Evolutionary conservation across 2,329 filamentous ascomycete species (phyloP), one percentile per base, ranked within the genome.

Genomic region (Fusarium proliferatum): DNA sequence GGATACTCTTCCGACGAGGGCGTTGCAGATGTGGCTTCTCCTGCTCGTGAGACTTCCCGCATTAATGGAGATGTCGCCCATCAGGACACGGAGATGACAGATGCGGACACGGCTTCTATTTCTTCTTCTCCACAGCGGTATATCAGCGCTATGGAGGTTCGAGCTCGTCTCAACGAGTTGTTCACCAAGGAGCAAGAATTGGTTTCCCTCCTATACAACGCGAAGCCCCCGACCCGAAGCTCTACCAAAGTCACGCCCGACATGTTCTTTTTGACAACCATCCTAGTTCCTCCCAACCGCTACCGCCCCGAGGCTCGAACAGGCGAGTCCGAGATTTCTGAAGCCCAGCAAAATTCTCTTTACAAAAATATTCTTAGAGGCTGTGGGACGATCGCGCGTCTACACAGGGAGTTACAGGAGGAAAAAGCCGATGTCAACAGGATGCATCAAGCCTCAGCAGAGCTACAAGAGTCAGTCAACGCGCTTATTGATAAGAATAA

Each of bases 221-320:
- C 94, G 23, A 91, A 92, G 65, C 90, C 92, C 9, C 81, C 82
- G 13, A 85, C 87, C 9, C 91, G 89, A 79, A 89, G 87, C 63
- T 83, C 86, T 42, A 83, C 83, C 11, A 85, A 85, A 23, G 85
- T 94, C n/a, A 90, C 86, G 5, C 90, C 94, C 3, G 93, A 97
- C 75, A 97, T 98, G 91, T 98, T 99, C 84, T 99, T 99, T 84
- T 87, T 98, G 64, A 91, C 93, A 64, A 92, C 91, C 41, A 86
- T 99, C 59, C 86, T 98, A 19, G 94, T 99, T 1, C 95, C 97
- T 4, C 96, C 96, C 5, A 99, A 97, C 81, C 93, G 92, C 77
- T 99, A 93, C 81, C 91, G 96, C 45, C 95, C 96, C 17, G 94
- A 97, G 80, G 94, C 95, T 15, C 89, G 91, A 67, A 95, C 94